These are phyloP conservation scores for Phytophthora niederhauseri DNA, from an alignment of 352 stramenopile genomes.

Conservation along the genomic window DNA sequence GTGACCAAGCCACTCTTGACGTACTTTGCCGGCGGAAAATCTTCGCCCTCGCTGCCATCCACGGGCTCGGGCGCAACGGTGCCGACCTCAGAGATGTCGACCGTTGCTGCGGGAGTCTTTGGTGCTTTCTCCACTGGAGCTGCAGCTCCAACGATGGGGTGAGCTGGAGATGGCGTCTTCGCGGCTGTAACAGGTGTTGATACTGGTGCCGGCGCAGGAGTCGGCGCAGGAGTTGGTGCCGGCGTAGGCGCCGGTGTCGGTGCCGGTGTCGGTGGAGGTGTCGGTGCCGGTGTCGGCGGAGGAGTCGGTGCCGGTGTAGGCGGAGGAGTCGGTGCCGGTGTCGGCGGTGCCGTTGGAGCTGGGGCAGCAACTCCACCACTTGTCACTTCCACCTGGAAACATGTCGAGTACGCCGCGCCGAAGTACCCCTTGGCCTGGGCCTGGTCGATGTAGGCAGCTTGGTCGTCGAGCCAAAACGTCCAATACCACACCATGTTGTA, in stretches of 20 bases:
- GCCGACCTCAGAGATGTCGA: constrained; percentile 2
- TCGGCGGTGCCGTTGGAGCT: constrained; percentile 11
- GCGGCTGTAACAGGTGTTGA: constrained; percentile 1
- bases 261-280: constrained; percentile 6
- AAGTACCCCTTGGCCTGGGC: constrained; percentile 59
- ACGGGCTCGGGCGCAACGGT: constrained; percentile 16
- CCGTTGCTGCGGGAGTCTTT: not conserved
- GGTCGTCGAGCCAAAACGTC: constrained; percentile 68
- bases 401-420: constrained; percentile 69
- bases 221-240: not conserved
- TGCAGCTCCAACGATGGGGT: constrained; percentile 16
- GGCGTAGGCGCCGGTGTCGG: not conserved
- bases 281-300: constrained; percentile 3
- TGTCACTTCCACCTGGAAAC: constrained; percentile 69
- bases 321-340: constrained; percentile 3
- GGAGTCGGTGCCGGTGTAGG: constrained; percentile 5
- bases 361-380: constrained; percentile 5
- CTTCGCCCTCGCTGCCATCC: constrained; percentile 12
- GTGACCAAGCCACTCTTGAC: constrained; percentile 7
- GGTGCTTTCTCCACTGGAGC: not conserved
- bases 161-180: not conserved
- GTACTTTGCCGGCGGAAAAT: constrained; percentile 18
- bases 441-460: constrained; percentile 54
- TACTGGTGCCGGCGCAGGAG: constrained; percentile 3
- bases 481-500: constrained; percentile 82